Conservation (phyloP, 208 protist species). For the Borovskyia barvae region DNA sequence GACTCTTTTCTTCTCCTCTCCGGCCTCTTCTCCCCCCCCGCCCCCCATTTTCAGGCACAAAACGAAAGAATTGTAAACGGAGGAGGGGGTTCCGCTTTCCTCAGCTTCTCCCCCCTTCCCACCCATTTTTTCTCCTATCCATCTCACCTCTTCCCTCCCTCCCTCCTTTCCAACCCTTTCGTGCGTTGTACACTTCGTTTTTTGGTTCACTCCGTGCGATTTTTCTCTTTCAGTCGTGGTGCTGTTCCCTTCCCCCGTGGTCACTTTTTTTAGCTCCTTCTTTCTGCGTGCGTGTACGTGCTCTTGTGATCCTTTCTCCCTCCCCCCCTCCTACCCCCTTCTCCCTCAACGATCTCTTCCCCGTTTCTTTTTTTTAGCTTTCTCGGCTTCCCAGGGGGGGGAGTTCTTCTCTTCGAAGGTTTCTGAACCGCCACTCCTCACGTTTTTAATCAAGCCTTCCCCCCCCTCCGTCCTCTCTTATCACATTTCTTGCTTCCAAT, state of each 20-base stretch:
- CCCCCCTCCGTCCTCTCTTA: too few relatives aligned
- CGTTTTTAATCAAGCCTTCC: too few relatives aligned
- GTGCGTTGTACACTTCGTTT: not conserved
- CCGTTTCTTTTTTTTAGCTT: conserved; percentile 7
- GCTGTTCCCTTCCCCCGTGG: not conserved
- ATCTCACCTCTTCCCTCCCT: not conserved
- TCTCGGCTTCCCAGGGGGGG: too few relatives aligned
- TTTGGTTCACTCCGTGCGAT: not conserved
- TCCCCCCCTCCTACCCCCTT: not conserved
- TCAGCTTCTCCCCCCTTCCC: not conserved
- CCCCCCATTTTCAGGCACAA: too few relatives aligned
- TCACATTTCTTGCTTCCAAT: too few relatives aligned
- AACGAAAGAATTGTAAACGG: too few relatives aligned
- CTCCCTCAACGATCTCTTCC: not conserved
- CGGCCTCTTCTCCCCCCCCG: not conserved
- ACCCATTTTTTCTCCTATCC: not conserved
- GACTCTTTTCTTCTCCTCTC: not conserved
- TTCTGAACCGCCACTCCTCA: too few relatives aligned
- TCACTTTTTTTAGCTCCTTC: not conserved
- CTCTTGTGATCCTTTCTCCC: not conserved
- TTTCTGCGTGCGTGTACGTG: not conserved
- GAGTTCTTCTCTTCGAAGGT: too few relatives aligned
- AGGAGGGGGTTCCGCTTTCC: not conserved
- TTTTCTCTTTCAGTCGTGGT: not conserved
- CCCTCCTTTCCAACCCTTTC: too few relatives aligned